Conservation (phyloP, 495 filamentous ascomycete species). For the Talaromyces liani region DNA sequence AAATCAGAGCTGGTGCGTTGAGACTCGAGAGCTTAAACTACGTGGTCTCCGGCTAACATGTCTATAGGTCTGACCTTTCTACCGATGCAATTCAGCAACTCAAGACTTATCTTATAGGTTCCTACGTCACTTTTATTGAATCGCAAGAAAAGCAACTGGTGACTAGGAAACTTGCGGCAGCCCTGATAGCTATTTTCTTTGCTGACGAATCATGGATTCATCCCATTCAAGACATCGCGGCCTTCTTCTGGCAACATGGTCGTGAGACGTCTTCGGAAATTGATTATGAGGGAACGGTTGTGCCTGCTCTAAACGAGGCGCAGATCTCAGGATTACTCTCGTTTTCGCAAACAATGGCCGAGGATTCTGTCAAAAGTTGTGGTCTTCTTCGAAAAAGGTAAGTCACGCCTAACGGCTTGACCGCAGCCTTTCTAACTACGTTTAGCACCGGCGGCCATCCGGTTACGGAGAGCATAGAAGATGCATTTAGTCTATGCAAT, state of each 20-base stretch:
- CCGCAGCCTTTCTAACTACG: background rate
- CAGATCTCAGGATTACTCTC: conserved; percentile 58
- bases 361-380: conserved; percentile 57
- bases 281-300: conserved; percentile 31
- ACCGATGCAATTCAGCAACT: conserved; percentile 55
- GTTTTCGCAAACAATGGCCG: conserved; percentile 65
- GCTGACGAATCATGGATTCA: conserved; percentile 59
- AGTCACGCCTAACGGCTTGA: conserved; percentile 19
- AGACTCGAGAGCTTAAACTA: background rate
- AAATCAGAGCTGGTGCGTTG: conserved; percentile 66
- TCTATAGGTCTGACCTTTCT: conserved; percentile 48
- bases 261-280: conserved; percentile 33
- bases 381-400: conserved; percentile 15
- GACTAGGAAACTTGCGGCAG: conserved; percentile 74
- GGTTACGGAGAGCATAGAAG: conserved; percentile 25
- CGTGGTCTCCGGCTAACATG: conserved; percentile 13
- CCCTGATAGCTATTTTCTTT: conserved; percentile 71
- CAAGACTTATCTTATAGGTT: conserved; percentile 61
- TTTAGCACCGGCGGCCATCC: conserved; percentile 14
- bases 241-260: conserved; percentile 38
- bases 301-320: conserved; percentile 43
- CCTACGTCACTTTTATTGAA: conserved; percentile 53
- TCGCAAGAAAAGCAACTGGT: conserved; percentile 58
- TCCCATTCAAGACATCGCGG: conserved; percentile 57
- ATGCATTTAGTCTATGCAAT: conserved; percentile 30